Percentiles rank a stretch among this genome's conserved stretches.
phyloP scores from a whole-genome alignment of 2,329 filamentous ascomycete species.

The Apiospora aurea region DNA sequence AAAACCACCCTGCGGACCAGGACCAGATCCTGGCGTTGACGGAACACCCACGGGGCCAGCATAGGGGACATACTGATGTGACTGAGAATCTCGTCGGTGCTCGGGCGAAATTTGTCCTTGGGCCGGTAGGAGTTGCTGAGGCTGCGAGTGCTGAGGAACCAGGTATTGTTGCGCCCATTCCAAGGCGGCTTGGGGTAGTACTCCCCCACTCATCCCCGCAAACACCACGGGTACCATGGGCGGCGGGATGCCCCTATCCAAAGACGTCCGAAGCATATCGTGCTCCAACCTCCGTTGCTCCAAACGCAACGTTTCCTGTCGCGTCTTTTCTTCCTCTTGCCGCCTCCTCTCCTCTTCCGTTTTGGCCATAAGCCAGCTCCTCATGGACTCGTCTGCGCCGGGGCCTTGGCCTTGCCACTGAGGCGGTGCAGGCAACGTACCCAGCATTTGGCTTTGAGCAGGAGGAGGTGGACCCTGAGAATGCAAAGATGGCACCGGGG shows the following conservation, averaged over 20 bases:
- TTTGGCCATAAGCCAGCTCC: slow-evolving; percentile 73
- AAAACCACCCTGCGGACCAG: slow-evolving; percentile 49
- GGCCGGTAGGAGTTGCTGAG: slow-evolving; percentile 49
- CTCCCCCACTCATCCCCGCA: slow-evolving; percentile 71
- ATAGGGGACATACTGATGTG: slow-evolving; percentile 52
- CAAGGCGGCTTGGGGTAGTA: slow-evolving; percentile 64
- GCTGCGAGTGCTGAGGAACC: slow-evolving; percentile 37
- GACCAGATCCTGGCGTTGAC: slow-evolving; percentile 51
- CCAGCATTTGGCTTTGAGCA: slow-evolving; percentile 49
- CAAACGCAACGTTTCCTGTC: slow-evolving; percentile 69
- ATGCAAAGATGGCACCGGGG: slow-evolving; percentile 40
- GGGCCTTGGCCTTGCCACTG: slow-evolving; percentile 76
- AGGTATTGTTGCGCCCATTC: slow-evolving; percentile 75
- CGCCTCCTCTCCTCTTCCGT: slow-evolving; percentile 75
- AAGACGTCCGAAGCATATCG: slow-evolving; percentile 73
- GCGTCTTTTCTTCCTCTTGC: slow-evolving; percentile 77
- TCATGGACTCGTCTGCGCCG: slow-evolving; percentile 73
- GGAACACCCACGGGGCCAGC: slow-evolving; percentile 48
- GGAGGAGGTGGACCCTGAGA: slow-evolving; percentile 40
- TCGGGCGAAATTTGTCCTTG: slow-evolving; percentile 61
- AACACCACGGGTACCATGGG: slow-evolving; percentile 79
- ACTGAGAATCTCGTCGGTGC: slow-evolving; percentile 60
- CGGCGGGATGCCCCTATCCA: slow-evolving; percentile 75
- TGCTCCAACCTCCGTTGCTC: slow-evolving; percentile 78
- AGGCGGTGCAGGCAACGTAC: slow-evolving; percentile 67